Percentiles rank a stretch among this genome's conserved stretches.
These are phyloP conservation scores for Drosera capensis DNA, from an alignment of 148 eudicot genomes.

Conservation along the genomic window DNA sequence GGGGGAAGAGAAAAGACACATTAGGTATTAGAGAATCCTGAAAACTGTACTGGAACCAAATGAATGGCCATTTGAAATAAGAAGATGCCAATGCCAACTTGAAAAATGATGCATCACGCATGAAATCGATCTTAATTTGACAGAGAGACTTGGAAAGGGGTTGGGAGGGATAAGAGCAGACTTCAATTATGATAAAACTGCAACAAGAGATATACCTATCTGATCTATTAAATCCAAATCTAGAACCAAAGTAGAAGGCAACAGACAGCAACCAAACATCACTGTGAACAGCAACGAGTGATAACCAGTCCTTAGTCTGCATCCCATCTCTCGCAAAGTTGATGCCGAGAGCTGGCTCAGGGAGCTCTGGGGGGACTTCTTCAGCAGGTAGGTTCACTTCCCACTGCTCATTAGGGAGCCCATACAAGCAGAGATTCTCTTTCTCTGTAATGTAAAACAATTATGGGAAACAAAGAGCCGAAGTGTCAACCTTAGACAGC, in stretches of 20 bases:
- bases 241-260: slow-evolving; percentile 23
- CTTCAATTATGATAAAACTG: background rate
- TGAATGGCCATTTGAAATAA: no score
- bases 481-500: background rate
- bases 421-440: slow-evolving; percentile 3
- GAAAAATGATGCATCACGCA: no score
- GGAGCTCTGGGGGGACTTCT: slow-evolving; percentile 27
- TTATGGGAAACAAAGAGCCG: background rate
- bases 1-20: no score
- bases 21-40: no score
- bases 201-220: slow-evolving; percentile 12
- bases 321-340: slow-evolving; percentile 27
- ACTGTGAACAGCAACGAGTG: slow-evolving; percentile 25
- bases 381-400: slow-evolving; percentile 24
- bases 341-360: slow-evolving; percentile 24
- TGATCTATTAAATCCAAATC: slow-evolving; percentile 21
- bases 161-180: no score
- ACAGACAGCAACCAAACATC: slow-evolving; percentile 26
- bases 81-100: no score
- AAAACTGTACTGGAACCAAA: no score
- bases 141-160: no score
- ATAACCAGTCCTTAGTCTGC: slow-evolving; percentile 20
- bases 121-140: no score
- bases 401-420: slow-evolving; percentile 3
- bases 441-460: slow-evolving; percentile 4